Percentiles rank a stretch among this genome's conserved stretches.
phyloP scores from a whole-genome alignment of 1,284 basidiomycete genomes.

The Naganishia liquefaciens region DNA sequence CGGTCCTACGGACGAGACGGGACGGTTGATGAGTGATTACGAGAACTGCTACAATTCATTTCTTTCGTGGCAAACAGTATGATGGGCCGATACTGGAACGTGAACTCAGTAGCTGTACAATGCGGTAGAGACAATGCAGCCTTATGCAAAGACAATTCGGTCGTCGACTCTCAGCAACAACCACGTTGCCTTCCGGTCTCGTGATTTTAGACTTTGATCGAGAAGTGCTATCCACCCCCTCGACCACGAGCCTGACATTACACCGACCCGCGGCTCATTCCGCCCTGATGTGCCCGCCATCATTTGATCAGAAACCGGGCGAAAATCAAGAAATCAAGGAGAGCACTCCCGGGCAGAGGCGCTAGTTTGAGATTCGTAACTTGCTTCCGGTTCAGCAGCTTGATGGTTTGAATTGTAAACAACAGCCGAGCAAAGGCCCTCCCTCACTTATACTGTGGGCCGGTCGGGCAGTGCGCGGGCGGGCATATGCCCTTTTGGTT shows the following conservation, averaged over 20 bases:
- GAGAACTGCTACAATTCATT: no score
- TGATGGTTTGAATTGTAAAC: slow-evolving; percentile 18
- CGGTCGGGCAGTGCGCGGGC: neutral
- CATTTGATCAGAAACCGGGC: slow-evolving; percentile 9
- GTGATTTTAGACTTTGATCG: neutral
- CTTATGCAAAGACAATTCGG: no score
- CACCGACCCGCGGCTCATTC: neutral
- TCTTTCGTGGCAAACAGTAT: no score
- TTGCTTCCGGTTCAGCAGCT: slow-evolving; percentile 14
- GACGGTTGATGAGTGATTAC: no score
- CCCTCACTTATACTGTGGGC: slow-evolving; percentile 25
- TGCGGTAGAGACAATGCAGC: no score
- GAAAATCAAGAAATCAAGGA: neutral
- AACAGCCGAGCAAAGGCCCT: neutral
- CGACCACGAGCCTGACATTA: slow-evolving; percentile 24
- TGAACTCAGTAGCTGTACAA: no score
- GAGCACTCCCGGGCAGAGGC: no score
- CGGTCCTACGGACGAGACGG: no score
- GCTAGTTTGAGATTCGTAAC: slow-evolving; percentile 22
- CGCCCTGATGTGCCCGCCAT: neutral
- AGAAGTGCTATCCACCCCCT: neutral
- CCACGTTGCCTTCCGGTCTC: neutral
- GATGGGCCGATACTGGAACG: no score
- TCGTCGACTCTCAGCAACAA: no score
- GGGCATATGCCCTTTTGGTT: no score